These are phyloP conservation scores for Aquilaria yunnanensis DNA, from an alignment of 345 rosid genomes.

Conservation along the genomic window DNA sequence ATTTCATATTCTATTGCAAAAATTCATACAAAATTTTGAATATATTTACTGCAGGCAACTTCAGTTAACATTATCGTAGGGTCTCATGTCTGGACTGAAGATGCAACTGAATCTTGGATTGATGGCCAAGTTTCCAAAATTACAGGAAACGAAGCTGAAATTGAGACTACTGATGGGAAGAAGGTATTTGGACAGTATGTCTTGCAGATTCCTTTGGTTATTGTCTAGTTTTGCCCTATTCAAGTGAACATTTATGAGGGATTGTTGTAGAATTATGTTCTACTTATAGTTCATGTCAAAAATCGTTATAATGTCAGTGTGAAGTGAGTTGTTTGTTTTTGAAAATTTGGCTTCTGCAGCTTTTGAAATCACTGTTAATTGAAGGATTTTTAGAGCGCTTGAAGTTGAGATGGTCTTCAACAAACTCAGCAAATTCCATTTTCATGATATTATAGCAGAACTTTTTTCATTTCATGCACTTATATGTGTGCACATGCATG, in stretches of 20 bases:
- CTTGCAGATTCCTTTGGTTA: not conserved
- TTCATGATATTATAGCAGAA: too few species aligned
- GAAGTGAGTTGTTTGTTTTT: too few species aligned
- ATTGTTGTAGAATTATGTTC: not conserved
- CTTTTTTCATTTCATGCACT: not conserved
- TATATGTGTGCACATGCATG: not conserved
- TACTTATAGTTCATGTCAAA: too few species aligned
- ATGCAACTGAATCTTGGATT: slow-evolving; percentile 64
- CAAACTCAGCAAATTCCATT: too few species aligned
- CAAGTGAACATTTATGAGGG: too few species aligned
- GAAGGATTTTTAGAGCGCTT: too few species aligned
- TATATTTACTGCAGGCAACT: slow-evolving; percentile 47
- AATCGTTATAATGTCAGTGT: too few species aligned
- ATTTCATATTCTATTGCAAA: not conserved
- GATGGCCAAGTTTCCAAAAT: slow-evolving; percentile 74
- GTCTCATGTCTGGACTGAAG: slow-evolving; percentile 92
- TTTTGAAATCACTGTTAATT: too few species aligned
- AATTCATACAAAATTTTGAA: slow-evolving; percentile 5
- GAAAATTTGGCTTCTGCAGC: too few species aligned
- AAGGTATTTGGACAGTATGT: slow-evolving; percentile 32
- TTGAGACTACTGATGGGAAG: slow-evolving; percentile 49
- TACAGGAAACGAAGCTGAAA: slow-evolving; percentile 48
- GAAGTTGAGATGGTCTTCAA: too few species aligned
- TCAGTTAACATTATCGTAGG: slow-evolving; percentile 80
- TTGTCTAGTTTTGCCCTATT: not conserved